phyloP scores from a whole-genome alignment of 1,284 basidiomycete genomes.

The Stygiomarasmius scandens region DNA sequence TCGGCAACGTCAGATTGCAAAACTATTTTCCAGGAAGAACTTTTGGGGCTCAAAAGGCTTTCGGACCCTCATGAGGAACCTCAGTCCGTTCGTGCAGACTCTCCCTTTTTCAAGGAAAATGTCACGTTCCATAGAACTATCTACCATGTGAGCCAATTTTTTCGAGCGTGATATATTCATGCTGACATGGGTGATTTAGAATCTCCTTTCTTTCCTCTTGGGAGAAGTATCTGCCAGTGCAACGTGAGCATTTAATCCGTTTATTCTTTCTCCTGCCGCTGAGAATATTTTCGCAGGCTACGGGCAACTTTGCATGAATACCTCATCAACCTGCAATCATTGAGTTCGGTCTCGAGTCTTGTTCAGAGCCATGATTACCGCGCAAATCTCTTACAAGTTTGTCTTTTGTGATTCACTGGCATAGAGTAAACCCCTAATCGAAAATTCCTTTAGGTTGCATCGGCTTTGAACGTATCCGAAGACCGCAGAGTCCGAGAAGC shows the following conservation, averaged over 20 bases:
- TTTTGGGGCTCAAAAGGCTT: too few relatives aligned
- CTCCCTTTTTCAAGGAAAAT: too few relatives aligned
- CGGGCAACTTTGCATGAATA: slow-evolving; percentile 2
- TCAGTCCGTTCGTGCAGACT: too few relatives aligned
- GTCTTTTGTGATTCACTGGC: neutral
- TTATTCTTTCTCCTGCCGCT: neutral
- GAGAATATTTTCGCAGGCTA: neutral
- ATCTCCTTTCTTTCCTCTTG: neutral
- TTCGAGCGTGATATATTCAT: neutral
- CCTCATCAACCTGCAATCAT: neutral
- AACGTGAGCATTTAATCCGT: neutral
- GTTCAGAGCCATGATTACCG: slow-evolving; percentile 6
- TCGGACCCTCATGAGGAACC: too few relatives aligned
- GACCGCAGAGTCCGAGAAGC: slow-evolving; percentile 1
- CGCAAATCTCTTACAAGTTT: slow-evolving; percentile 5
- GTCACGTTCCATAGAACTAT: too few relatives aligned
- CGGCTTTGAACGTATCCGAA: slow-evolving; percentile 1
- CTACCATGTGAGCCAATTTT: too few relatives aligned
- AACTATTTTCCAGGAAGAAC: too few relatives aligned
- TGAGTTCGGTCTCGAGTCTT: neutral
- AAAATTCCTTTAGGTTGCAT: neutral
- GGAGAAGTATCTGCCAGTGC: neutral
- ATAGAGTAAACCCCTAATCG: neutral
- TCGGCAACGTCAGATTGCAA: too few relatives aligned
- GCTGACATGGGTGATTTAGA: neutral